Conservation (phyloP, 2,329 filamentous ascomycete genomes). For the Xylariomycetidae sp. region DNA sequence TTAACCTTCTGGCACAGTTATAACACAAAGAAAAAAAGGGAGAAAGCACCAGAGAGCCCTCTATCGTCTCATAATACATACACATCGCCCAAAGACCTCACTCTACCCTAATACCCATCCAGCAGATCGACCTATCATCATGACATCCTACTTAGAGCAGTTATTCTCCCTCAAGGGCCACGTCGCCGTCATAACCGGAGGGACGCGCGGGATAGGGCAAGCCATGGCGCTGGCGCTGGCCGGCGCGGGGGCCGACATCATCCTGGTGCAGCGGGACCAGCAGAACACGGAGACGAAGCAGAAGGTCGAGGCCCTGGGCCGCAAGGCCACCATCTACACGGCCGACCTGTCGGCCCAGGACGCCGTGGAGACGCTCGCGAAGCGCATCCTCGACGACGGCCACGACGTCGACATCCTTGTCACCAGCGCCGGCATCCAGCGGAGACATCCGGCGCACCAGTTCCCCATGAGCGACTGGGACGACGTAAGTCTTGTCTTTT, state of each 20-base stretch:
- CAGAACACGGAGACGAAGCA: constrained; percentile 48
- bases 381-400: constrained; percentile 55
- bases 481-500: constrained; percentile 53
- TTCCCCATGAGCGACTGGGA: constrained; percentile 78
- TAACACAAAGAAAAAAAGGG: too few species aligned
- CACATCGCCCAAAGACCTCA: too few species aligned
- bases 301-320: constrained; percentile 58
- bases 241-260: constrained; percentile 50
- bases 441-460: constrained; percentile 66
- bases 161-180: constrained; percentile 50
- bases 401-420: constrained; percentile 70
- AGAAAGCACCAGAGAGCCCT: too few species aligned
- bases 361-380: constrained; percentile 55
- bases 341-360: constrained; percentile 59
- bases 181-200: constrained; percentile 51
- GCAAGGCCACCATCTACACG: constrained; percentile 61
- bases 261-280: constrained; percentile 46
- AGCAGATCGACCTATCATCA: too few species aligned
- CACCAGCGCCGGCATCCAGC: constrained; percentile 82
- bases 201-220: constrained; percentile 52
- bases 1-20: too few species aligned
- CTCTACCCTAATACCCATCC: too few species aligned
- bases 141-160: constrained; percentile 15
- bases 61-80: too few species aligned
- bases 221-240: constrained; percentile 53